These are phyloP conservation scores for Pseudophaeomoniella oleicola DNA, from an alignment of 2,329 filamentous ascomycete species.

Conservation along the genomic window DNA sequence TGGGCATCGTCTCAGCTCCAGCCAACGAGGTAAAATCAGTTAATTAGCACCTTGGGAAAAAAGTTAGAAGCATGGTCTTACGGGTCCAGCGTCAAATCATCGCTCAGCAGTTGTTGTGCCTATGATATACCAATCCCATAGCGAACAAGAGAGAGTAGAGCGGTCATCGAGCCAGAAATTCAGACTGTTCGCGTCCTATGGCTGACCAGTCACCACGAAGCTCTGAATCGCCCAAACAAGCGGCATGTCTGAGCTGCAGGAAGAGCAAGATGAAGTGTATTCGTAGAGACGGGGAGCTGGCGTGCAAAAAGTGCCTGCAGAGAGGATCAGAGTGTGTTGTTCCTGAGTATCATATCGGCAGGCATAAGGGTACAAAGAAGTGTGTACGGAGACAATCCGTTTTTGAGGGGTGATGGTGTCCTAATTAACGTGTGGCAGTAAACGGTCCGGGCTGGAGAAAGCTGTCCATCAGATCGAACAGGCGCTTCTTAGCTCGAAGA, in stretches of 20 bases:
- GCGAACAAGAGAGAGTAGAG: too few species aligned
- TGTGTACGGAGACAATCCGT: too few species aligned
- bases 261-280: slow-evolving; percentile 56
- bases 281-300: slow-evolving; percentile 34
- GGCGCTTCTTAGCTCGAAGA: slow-evolving; percentile 43
- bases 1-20: too few species aligned
- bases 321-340: slow-evolving; percentile 48
- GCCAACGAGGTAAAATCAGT: too few species aligned
- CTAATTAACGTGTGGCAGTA: slow-evolving; percentile 31
- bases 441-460: slow-evolving; percentile 60
- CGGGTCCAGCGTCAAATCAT: too few species aligned
- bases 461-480: slow-evolving; percentile 61
- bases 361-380: slow-evolving; percentile 68
- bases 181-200: too few species aligned
- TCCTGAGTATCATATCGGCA: slow-evolving; percentile 57
- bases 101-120: too few species aligned
- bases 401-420: slow-evolving; percentile 2
- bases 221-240: not conserved
- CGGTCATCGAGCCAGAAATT: too few species aligned
- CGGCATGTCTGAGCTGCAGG: slow-evolving; percentile 44
- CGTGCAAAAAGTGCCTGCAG: slow-evolving; percentile 48
- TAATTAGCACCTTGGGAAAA: too few species aligned
- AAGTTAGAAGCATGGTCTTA: too few species aligned
- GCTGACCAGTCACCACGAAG: not conserved
- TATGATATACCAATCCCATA: too few species aligned